phyloP scores from a whole-genome alignment of 106 monocot genomes.

The Dendrobium huoshanense region DNA sequence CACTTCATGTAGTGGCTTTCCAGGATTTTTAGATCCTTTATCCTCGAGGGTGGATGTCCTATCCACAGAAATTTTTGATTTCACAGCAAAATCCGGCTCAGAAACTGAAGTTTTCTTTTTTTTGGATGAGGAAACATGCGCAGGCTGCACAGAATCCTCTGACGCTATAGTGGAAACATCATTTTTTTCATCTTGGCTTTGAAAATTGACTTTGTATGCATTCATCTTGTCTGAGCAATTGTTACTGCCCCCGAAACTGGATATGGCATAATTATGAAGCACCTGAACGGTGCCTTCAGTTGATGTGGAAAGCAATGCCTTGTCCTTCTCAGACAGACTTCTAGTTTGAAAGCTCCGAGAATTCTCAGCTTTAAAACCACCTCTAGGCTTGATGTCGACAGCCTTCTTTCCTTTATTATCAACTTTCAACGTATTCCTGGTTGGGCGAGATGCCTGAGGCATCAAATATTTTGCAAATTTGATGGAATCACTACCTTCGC shows the following conservation, averaged over 20 bases:
- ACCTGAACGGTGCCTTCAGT: conserved; percentile 23
- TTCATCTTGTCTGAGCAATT: conserved; percentile 21
- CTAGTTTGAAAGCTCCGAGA: conserved; percentile 26
- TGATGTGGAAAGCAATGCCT: conserved; percentile 11
- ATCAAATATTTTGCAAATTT: conserved; percentile 61
- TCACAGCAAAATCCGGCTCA: conserved; percentile 11
- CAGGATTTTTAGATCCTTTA: conserved; percentile 22
- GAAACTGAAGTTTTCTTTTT: conserved; percentile 21
- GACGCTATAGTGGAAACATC: conserved; percentile 13
- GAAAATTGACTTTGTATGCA: conserved; percentile 10
- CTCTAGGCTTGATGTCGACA: conserved; percentile 26
- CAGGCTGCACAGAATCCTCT: conserved; percentile 21
- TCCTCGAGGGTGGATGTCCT: conserved; percentile 21
- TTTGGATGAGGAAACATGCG: conserved; percentile 15
- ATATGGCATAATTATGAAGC: conserved; percentile 8
- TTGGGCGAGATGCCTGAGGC: conserved; percentile 46
- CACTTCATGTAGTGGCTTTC: conserved; percentile 21
- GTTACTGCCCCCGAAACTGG: conserved; percentile 25
- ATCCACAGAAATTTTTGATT: conserved; percentile 33
- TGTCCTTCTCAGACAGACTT: conserved; percentile 31
- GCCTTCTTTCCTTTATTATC: conserved; percentile 40
- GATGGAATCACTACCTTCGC: conserved; percentile 28
- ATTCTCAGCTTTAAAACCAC: conserved; percentile 35
- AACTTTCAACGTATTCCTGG: conserved; percentile 38
- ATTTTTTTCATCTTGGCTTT: conserved; percentile 8